These are phyloP conservation scores for Citeromyces hawaiiensis DNA, from an alignment of 1,139 yeast species.

Conservation along the genomic window DNA sequence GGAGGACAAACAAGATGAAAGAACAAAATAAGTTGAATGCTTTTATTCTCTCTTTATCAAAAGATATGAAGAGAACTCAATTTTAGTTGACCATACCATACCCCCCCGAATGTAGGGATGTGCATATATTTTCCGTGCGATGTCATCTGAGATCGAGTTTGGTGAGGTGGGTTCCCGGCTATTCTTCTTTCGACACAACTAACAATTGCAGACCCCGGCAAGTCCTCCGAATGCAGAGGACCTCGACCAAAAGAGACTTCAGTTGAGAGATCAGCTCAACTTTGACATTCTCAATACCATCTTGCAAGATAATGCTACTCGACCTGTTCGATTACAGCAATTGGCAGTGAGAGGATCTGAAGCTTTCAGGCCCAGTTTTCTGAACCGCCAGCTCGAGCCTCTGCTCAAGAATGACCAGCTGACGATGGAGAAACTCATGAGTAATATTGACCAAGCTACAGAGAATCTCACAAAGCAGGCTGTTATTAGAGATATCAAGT, in stretches of 20 bases:
- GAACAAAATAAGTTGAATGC: too few relatives aligned
- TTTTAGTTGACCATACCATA: too few relatives aligned
- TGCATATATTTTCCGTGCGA: too few relatives aligned
- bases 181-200: background rate
- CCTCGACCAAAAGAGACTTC: constrained; percentile 18
- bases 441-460: constrained; percentile 27
- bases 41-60: too few relatives aligned
- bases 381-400: constrained; percentile 41
- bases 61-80: too few relatives aligned
- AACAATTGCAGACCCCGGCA: background rate
- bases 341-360: constrained; percentile 45
- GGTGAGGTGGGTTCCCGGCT: too few relatives aligned
- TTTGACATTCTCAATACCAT: constrained; percentile 25
- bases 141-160: too few relatives aligned
- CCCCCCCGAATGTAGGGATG: too few relatives aligned
- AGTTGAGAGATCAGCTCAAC: constrained; percentile 19
- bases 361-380: constrained; percentile 32
- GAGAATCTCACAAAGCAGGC: constrained; percentile 25
- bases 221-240: constrained; percentile 13
- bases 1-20: too few relatives aligned
- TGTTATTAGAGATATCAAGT: constrained; percentile 15
- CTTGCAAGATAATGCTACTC: constrained; percentile 25
- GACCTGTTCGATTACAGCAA: constrained; percentile 29
- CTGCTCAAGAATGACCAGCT: constrained; percentile 22
- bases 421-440: constrained; percentile 25